These are phyloP conservation scores for Corniculantispora saksenae DNA, from an alignment of 2,329 filamentous ascomycete genomes.

Conservation along the genomic window DNA sequence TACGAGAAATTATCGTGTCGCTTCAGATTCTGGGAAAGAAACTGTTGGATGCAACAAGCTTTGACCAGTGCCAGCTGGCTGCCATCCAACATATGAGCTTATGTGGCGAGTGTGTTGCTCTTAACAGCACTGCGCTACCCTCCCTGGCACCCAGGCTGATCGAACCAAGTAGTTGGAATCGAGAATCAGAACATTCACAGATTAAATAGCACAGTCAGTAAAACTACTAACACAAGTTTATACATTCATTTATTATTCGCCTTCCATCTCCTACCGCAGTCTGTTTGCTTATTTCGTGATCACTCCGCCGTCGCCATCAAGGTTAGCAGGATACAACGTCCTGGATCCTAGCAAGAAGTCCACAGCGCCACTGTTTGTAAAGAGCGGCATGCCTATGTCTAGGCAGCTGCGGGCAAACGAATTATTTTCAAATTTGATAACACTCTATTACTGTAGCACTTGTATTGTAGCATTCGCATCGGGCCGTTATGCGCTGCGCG, in stretches of 20 bases:
- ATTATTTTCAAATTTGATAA: background rate
- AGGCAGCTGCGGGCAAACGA: background rate
- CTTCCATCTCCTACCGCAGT: too few relatives aligned
- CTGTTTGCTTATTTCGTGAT: too few relatives aligned
- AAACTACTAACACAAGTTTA: too few relatives aligned
- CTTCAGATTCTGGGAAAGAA: background rate
- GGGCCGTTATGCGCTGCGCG: constrained; percentile 9
- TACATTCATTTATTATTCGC: too few relatives aligned
- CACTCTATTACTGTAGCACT: background rate
- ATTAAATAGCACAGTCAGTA: too few relatives aligned
- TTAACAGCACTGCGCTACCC: constrained; percentile 4
- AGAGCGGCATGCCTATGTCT: background rate
- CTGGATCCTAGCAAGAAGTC: too few relatives aligned
- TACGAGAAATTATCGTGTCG: background rate
- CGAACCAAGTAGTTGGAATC: background rate
- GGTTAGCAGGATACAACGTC: too few relatives aligned
- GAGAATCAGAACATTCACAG: too few relatives aligned
- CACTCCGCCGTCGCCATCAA: too few relatives aligned
- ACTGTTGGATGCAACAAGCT: constrained; percentile 2
- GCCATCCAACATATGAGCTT: background rate
- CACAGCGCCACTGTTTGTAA: too few relatives aligned
- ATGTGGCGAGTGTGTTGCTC: background rate
- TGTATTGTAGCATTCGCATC: constrained; percentile 6
- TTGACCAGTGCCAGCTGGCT: constrained; percentile 7
- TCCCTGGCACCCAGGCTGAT: background rate